phyloP scores from a whole-genome alignment of 768 basidiomycete genomes.

The Panellus pusillus region DNA sequence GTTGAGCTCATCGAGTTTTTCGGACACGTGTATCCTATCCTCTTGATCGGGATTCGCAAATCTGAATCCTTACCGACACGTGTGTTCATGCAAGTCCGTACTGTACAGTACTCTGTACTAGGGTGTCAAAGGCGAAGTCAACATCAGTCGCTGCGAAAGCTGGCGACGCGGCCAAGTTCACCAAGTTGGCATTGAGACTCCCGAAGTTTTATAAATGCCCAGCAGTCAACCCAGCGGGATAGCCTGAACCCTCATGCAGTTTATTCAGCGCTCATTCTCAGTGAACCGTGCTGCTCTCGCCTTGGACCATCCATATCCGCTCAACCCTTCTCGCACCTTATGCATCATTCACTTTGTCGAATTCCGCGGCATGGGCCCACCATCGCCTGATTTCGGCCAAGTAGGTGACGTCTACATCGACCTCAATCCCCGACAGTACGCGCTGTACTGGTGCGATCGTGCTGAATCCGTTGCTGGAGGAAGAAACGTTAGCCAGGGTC shows the following conservation, averaged over 20 bases:
- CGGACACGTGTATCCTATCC: too few relatives aligned
- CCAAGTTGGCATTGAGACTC: too few relatives aligned
- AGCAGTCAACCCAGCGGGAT: not conserved
- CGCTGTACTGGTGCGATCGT: constrained; percentile 16
- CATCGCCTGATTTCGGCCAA: constrained; percentile 25
- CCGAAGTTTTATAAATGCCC: not conserved
- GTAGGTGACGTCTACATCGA: constrained; percentile 29
- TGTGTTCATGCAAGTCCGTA: too few relatives aligned
- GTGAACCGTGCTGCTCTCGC: constrained; percentile 1
- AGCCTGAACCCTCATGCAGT: constrained; percentile 1
- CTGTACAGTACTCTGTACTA: too few relatives aligned
- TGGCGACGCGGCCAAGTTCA: too few relatives aligned
- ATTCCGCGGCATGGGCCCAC: constrained; percentile 27
- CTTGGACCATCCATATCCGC: constrained; percentile 10
- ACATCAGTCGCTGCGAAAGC: too few relatives aligned
- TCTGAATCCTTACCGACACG: too few relatives aligned
- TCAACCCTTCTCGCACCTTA: not conserved
- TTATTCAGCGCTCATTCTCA: constrained; percentile 9
- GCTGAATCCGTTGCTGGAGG: not conserved
- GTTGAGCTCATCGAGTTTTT: too few relatives aligned
- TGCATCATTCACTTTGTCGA: constrained; percentile 25
- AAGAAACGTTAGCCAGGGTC: too few relatives aligned
- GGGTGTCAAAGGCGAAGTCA: too few relatives aligned
- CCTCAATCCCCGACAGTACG: constrained; percentile 10
- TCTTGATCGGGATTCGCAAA: too few relatives aligned